Evolutionary conservation across 2,329 filamentous ascomycete genomes (phyloP), one percentile per base, ranked within the genome.

Genomic region (Botryotinia calthae): DNA sequence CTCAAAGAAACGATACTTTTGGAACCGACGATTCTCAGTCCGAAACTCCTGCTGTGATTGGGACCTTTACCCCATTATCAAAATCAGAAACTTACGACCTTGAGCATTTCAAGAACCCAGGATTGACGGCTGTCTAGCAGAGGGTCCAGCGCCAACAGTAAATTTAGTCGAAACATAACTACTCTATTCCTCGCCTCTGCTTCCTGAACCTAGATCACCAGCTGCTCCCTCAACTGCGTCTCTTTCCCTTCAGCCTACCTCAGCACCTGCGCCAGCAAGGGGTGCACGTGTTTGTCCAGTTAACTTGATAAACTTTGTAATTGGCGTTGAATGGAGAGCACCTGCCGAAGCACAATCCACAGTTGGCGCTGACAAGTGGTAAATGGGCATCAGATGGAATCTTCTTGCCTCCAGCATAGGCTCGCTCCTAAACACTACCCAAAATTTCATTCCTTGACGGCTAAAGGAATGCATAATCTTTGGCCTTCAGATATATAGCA

Each of bases 391-490:
- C 58, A 61, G 12, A 40, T n/a, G 58, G 58, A n/a, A 18, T 34
- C 58, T 40, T n/a, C 22, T 20, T n/a, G 2, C 6, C 12, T 61
- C 25, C 34, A 61, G 34, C 58, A 61, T 22, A 37, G 34, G 3
- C 12, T 25, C 12, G 40, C 34, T 61, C 58, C 22, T 37, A 51
- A 34, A 28, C n/a, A 71, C 20, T 48, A 70, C 62, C 66, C 63
- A 28, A 71, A 58, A 48, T 69, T 20, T 28, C 22, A n/a, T 67
- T 42, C 61, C 56, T 71, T 58, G 54, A 66, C 22, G 37, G 7
- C 66, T 72, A 81, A 46, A 78, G 54, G 62, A 78, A 77, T 16
- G 74, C 74, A 73, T 78, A 81, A 25, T 74, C 76, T 5, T 77
- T 75, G 9, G 67, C 68, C 71, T 78, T 79, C 65, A 80, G 67